Evolutionary conservation across 2,329 filamentous ascomycete species (phyloP).

Genomic region (Diaporthe destruens): DNA sequence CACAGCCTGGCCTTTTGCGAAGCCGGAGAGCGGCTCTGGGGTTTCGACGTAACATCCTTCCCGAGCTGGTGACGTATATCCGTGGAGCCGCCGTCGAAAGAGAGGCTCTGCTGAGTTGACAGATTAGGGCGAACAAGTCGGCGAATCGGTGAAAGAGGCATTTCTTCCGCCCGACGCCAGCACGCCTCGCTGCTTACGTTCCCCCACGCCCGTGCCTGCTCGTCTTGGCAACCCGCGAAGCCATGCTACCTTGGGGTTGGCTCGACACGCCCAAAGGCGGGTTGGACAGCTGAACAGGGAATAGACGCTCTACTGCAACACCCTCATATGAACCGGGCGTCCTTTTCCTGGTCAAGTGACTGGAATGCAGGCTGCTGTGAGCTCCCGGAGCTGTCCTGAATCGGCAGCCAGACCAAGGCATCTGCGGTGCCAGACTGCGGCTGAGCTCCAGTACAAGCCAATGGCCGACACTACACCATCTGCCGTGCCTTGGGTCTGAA

Average conservation of each 20-base stretch:
- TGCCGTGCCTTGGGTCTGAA: conserved; percentile 12
- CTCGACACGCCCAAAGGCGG: conserved; percentile 10
- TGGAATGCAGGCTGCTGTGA: conserved; percentile 12
- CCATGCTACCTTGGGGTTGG: conserved; percentile 28
- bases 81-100: background rate
- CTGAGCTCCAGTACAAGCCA: conserved; percentile 27
- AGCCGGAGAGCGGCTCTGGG: background rate
- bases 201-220: conserved; percentile 24
- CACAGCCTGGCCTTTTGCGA: conserved; percentile 7
- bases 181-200: conserved; percentile 25
- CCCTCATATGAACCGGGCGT: conserved; percentile 17
- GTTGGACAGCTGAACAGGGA: conserved; percentile 21
- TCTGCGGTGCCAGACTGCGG: conserved; percentile 15
- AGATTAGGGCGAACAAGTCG: conserved; percentile 10
- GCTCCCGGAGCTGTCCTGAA: conserved; percentile 8
- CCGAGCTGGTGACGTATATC: conserved; percentile 7
- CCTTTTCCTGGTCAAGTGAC: conserved; percentile 22
- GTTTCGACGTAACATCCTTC: too few relatives aligned
- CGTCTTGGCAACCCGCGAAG: conserved; percentile 17
- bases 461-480: conserved; percentile 14
- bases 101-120: conserved; percentile 20
- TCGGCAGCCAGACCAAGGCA: conserved; percentile 18
- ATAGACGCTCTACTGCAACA: background rate
- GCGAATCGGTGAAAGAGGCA: conserved; percentile 11
- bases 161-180: conserved; percentile 20